phyloP scores from a whole-genome alignment of 768 basidiomycete species.

The Lentinula sp. region DNA sequence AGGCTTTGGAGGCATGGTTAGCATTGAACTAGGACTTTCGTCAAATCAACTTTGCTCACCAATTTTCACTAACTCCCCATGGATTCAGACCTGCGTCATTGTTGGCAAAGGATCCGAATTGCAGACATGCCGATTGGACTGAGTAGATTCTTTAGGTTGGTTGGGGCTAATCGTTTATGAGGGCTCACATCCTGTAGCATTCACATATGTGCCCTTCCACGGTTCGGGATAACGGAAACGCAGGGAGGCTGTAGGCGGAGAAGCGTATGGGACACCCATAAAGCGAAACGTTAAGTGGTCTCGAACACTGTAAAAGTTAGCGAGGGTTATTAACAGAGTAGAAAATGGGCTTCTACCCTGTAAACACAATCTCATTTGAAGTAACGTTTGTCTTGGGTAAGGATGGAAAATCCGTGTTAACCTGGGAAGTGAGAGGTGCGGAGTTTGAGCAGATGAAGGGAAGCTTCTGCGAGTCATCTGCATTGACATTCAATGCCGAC shows the following conservation, averaged over 20 bases:
- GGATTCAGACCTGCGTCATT: conserved; percentile 13
- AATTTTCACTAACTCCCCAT: conserved; percentile 14
- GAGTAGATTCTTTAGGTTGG: background rate
- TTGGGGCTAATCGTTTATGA: background rate
- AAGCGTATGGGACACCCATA: conserved; percentile 34
- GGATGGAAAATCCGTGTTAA: conserved; percentile 11
- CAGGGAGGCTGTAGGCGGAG: conserved; percentile 20
- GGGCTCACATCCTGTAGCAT: conserved; percentile 22
- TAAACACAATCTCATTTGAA: conserved; percentile 8
- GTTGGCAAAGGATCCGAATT: conserved; percentile 11
- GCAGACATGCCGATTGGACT: conserved; percentile 14
- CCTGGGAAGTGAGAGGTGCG: conserved; percentile 11
- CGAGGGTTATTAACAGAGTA: background rate
- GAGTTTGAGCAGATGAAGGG: conserved; percentile 14
- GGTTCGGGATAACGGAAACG: conserved; percentile 29
- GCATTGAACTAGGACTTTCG: background rate
- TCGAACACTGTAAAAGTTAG: conserved; percentile 21
- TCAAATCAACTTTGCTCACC: conserved; percentile 3
- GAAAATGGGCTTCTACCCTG: conserved; percentile 4
- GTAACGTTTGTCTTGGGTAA: conserved; percentile 9
- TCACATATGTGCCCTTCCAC: conserved; percentile 18
- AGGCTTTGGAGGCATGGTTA: conserved; percentile 2
- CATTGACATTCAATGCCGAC: background rate
- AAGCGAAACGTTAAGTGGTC: conserved; percentile 35
- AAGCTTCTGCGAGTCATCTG: background rate